Base-by-base conservation (phyloP, 768 basidiomycete species). In the Mycena olivaceomarginata region DNA sequence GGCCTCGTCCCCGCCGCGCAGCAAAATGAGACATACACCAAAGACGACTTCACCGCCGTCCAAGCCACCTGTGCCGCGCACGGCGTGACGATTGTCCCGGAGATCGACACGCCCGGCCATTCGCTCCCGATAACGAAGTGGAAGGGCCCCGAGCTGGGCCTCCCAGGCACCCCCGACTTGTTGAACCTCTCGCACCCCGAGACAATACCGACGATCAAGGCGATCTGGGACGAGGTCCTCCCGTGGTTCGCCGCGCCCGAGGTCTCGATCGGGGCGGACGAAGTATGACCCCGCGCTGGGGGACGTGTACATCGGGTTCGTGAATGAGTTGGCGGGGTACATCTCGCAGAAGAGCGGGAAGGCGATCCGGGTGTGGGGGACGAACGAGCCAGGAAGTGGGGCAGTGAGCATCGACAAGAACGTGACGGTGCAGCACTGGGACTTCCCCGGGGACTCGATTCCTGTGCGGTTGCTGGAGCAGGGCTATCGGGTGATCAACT, bases 261-360 rank as follows among this genome's bases (percentile, higher is more conserved):
- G 70, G 87, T 90, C 22, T 88, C 88, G 10, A 89, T 90, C 48
- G 89, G 89, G 15, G 88, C 88, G 37, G 89, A 89, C 69, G 88
- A 90, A 90, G 80, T 89, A 89, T 74, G 73, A 77, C 12, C 51
- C 84, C 10, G 78, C 82, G 8, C 79, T 89, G 11, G 89, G 87
- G 3, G 82, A 88, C 65, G 86, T 85, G 63, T 90, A 89, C 75
- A 85, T 87, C 62, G 79, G 84, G 10, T 90, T 87, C 67, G 85
- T 90, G 59, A 88, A 89, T 53, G 82, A 82, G 64, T 88, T 90
- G 88, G 82, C 86, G 18, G 79, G 80, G 20, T 88, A 85, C 75
- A 85, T 90, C 40, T 31, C 72, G 12, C 70, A 67, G 25, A 74
- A 80, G 53, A 82, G 84, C 25, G 81, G 83, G 25, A 90, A 89